Base-by-base conservation (phyloP, 176 grass and related monocot species). In the Oryza glaberrima region DNA sequence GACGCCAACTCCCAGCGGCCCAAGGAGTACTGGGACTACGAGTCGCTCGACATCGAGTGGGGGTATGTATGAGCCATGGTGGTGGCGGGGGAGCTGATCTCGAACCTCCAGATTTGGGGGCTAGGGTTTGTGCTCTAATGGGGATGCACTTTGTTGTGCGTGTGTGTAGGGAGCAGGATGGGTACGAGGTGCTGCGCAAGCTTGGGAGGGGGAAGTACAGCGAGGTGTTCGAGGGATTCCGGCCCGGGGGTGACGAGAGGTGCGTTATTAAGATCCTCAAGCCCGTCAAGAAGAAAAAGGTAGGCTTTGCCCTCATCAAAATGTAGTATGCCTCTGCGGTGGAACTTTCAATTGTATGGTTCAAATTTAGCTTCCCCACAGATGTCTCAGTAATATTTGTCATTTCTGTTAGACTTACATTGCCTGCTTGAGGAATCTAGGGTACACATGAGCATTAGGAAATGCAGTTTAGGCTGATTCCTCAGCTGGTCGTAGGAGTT, bases 231-330 rank as follows among this genome's bases (percentile, higher is more conserved):
- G 88, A 96, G 71, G 93, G 96, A 23, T 87, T 94, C 25, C 86
- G 84, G 44, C 25, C 88, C 5, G 81, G 79, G 38, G 87, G 90
- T 76, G 78, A 94, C 7, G 89, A 98, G 45, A 92, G 80, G 86
- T 98, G 91, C 32, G 81, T 95, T 44, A 96, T 98, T 77, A 98
- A 98, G 86, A 98, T 98, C 66, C 91, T 98, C 63, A 98, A 96
- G 86, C 96, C 91, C 7, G 93, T 98, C 32, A 98, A 94, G 70
- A 98, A 98, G 96, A 98, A 98, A 78, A 95, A 98, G 81, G 93
- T 98, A 48, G 26, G 15, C 9, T 72, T 60, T 63, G 22, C 0
- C 16, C 28, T 73, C 45, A 40, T 73, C 58, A 40, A 67, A 70
- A 22, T 16, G 3, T 61, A 30, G 14, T 26, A 9, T 43, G 17